phyloP scores from a whole-genome alignment of 2,329 filamentous ascomycete species.

The Aspergillus arachidicola region DNA sequence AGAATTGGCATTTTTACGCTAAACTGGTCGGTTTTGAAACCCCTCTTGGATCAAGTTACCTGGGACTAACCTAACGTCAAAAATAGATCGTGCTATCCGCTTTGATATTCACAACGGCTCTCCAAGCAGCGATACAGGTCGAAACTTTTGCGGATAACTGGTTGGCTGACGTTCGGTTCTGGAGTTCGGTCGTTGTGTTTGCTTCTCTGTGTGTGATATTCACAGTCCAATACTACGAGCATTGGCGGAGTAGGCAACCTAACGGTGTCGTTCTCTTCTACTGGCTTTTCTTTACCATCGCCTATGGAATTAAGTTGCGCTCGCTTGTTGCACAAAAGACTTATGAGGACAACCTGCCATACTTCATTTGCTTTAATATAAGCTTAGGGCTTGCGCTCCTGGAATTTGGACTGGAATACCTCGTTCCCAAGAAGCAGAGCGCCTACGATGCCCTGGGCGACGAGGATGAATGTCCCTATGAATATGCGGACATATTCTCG shows the following conservation, averaged over 20 bases:
- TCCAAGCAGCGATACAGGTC: constrained; percentile 77
- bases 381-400: constrained; percentile 69
- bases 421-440: constrained; percentile 77
- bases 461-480: constrained; percentile 69
- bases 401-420: constrained; percentile 81
- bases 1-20: constrained; percentile 89
- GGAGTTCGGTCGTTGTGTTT: constrained; percentile 73
- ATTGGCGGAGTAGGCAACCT: constrained; percentile 77
- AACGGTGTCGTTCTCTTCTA: constrained; percentile 90
- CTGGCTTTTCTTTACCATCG: constrained; percentile 84
- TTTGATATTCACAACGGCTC: constrained; percentile 67
- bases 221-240: constrained; percentile 81
- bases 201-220: constrained; percentile 74
- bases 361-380: constrained; percentile 75
- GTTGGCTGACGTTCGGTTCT: constrained; percentile 82
- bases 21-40: constrained; percentile 70
- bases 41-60: background rate
- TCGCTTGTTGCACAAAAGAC: constrained; percentile 79
- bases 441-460: constrained; percentile 69
- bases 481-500: constrained; percentile 93
- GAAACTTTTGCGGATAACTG: constrained; percentile 69
- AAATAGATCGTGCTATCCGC: constrained; percentile 63
- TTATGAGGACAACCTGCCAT: constrained; percentile 66
- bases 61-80: constrained; percentile 4
- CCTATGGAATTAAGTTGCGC: constrained; percentile 78